Evolutionary conservation across 225 moss, liverwort and hornwort genomes (phyloP).

Genomic region (Pseudisothecium myosuroides): DNA sequence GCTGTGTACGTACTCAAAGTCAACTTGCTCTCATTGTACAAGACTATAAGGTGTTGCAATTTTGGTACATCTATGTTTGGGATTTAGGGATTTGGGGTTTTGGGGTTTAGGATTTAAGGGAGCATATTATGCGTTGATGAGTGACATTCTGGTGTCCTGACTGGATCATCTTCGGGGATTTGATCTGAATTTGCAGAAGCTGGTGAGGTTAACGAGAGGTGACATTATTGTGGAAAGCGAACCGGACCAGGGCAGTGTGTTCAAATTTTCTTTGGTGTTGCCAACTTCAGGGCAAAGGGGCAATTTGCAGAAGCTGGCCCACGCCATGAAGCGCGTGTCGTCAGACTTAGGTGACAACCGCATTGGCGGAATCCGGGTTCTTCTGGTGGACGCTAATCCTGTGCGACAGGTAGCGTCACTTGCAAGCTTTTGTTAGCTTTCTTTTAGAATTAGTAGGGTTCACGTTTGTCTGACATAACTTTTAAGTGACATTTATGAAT

Average conservation of each 20-base stretch:
- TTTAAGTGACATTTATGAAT: neutral
- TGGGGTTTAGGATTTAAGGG: neutral
- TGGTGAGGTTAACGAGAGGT: conserved; percentile 78
- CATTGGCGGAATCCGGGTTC: conserved; percentile 32
- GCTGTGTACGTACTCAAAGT: neutral
- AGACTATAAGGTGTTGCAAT: neutral
- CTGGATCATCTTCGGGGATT: neutral
- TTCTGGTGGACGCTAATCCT: conserved; percentile 36
- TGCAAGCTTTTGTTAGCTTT: neutral
- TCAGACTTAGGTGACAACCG: conserved; percentile 16
- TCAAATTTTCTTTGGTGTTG: conserved; percentile 60
- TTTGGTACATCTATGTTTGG: neutral
- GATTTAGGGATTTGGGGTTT: neutral
- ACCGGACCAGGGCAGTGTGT: conserved; percentile 74
- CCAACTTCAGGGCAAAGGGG: conserved; percentile 43
- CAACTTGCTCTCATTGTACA: neutral
- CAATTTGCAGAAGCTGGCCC: conserved; percentile 6
- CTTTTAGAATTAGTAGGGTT: neutral
- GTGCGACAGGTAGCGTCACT: conserved; percentile 53
- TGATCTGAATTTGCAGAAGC: conserved; percentile 42
- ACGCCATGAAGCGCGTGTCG: conserved; percentile 9
- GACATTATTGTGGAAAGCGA: conserved; percentile 61
- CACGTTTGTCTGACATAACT: neutral
- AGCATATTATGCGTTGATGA: neutral
- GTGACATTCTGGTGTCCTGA: neutral